Base-by-base conservation (phyloP, 2,329 filamentous ascomycete genomes). In the Neonectria faginata region DNA sequence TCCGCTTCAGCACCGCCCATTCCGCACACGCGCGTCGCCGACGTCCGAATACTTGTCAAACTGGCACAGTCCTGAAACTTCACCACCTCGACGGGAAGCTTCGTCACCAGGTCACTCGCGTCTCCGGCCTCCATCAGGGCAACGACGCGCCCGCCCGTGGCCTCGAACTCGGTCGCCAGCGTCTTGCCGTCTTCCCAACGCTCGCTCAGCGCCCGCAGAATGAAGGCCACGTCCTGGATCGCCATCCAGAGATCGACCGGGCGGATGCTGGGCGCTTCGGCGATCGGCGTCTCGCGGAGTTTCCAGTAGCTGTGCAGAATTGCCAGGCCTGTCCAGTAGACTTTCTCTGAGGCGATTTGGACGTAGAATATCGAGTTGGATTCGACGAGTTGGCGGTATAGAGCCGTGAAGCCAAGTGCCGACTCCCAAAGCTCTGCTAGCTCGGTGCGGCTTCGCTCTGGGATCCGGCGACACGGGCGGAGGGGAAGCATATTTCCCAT, bases 361-460 rank as follows among this genome's bases (percentile, higher is more conserved):
- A 73, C 67, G 58, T 73, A 73, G 51, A 72, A 72, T 3, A 73
- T 72, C 16, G 47, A 50, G 47, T 73, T 73, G 22, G 70, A 66
- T 56, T 71, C 68, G 12, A 70, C 67, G 20, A 72, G 66, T 20
- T 67, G 66, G 3, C 71, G 67, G 47, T 73, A 73, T 0, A 71
- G 51, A 2, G 54, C 39, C 1, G 63, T 60, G 54, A 72, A 73
- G 1, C 64, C 57, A 2, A 69, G 45, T 0, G 70, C 65, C 1
- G 70, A 66, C 14, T 60, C 39, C 71, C 71, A 73, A 0, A 73
- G 65, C 57, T 70, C 64, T 3, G 52, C 41, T 8, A 69, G 51
- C 11, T 71, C 71, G 5, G 27, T 12, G 1, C 22, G n/a, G 3
- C 18, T 60, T 18, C 68, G 60, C 29, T 68, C 44, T 8, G 69